These are phyloP conservation scores for Russula sp. DNA, from an alignment of 768 basidiomycete species.

Conservation along the genomic window DNA sequence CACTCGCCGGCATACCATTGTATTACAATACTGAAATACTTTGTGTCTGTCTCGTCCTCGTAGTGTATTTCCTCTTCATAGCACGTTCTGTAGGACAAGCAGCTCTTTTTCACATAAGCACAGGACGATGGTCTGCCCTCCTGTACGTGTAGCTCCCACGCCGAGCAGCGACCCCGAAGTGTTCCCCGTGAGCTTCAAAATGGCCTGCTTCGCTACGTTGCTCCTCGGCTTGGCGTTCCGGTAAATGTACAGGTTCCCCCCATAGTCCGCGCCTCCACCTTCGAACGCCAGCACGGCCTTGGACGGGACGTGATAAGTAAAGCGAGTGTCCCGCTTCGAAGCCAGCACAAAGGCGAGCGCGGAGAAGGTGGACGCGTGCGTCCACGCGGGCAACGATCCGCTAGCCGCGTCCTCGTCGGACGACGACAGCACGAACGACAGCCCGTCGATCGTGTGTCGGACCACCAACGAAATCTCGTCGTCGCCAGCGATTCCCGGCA, in stretches of 20 bases:
- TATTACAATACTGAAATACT: constrained; percentile 24
- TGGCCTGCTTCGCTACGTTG: constrained; percentile 70
- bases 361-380: constrained; percentile 75
- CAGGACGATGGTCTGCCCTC: constrained; percentile 41
- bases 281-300: constrained; percentile 77
- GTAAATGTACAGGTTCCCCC: constrained; percentile 86
- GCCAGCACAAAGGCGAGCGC: constrained; percentile 92
- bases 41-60: constrained; percentile 17
- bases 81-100: constrained; percentile 46
- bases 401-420: constrained; percentile 19
- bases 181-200: constrained; percentile 69
- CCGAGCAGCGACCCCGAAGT: constrained; percentile 73
- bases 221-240: constrained; percentile 47
- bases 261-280: constrained; percentile 56
- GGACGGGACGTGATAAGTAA: constrained; percentile 65
- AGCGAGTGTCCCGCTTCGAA: constrained; percentile 84
- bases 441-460: constrained; percentile 49
- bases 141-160: constrained; percentile 45
- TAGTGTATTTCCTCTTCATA: constrained; percentile 15
- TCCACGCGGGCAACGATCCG: constrained; percentile 44
- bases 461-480: constrained; percentile 45
- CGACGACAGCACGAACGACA: constrained; percentile 25
- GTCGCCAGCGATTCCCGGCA: constrained; percentile 45
- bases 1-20: constrained; percentile 23
- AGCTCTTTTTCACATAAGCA: constrained; percentile 77